Evolutionary conservation across 371 early-diverging fungal genomes (phyloP).

Genomic region (Zychaea mexicana): DNA sequence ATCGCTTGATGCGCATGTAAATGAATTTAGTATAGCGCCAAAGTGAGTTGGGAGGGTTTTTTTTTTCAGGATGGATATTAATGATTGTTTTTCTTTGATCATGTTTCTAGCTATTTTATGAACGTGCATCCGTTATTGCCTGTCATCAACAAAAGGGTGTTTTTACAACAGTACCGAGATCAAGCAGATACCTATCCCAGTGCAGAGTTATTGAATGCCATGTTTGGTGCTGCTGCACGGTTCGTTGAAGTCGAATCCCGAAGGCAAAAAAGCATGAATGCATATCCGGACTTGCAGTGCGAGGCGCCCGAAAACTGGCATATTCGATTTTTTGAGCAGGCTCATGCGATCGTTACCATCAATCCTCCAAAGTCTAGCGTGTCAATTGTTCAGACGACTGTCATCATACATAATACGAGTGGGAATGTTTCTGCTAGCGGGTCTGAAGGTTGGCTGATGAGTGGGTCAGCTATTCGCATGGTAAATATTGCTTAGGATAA

Average conservation of each 20-base stretch:
- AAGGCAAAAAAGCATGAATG: slow-evolving; percentile 11
- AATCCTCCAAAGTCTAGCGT: slow-evolving; percentile 28
- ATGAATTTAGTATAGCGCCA: neutral
- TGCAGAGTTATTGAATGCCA: slow-evolving; percentile 46
- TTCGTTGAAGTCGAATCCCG: slow-evolving; percentile 42
- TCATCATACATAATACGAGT: slow-evolving; percentile 43
- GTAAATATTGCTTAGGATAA: slow-evolving; percentile 10
- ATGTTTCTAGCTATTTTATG: slow-evolving; percentile 36
- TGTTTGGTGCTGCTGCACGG: slow-evolving; percentile 54
- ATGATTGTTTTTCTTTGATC: too few species aligned
- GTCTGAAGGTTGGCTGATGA: slow-evolving; percentile 44
- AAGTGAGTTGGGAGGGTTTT: too few species aligned
- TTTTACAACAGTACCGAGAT: slow-evolving; percentile 46
- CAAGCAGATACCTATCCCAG: slow-evolving; percentile 44
- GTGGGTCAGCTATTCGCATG: slow-evolving; percentile 37
- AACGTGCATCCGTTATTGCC: slow-evolving; percentile 51
- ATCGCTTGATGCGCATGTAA: slow-evolving; percentile 47
- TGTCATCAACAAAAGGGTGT: slow-evolving; percentile 42
- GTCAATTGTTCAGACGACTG: slow-evolving; percentile 45
- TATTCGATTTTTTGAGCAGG: slow-evolving; percentile 45
- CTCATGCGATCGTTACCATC: slow-evolving; percentile 22
- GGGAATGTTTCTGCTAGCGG: slow-evolving; percentile 38
- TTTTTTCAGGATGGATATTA: neutral
- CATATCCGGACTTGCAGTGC: slow-evolving; percentile 35
- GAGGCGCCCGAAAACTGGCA: slow-evolving; percentile 46